Percentiles rank a stretch among this genome's conserved stretches.
phyloP scores from a whole-genome alignment of 805 yeast species.

The Metschnikowia reukaufii region DNA sequence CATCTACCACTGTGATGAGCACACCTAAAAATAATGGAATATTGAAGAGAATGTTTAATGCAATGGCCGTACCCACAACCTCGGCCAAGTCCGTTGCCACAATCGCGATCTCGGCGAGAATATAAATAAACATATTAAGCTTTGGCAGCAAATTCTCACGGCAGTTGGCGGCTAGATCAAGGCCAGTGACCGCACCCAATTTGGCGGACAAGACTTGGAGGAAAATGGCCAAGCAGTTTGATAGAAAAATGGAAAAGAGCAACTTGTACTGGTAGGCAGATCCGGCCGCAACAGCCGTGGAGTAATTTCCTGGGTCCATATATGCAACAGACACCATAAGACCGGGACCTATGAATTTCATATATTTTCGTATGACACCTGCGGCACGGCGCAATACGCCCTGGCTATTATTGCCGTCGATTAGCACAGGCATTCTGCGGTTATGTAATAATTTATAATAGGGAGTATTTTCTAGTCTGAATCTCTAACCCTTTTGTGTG shows the following conservation, averaged over 20 bases:
- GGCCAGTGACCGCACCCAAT: conserved; percentile 91
- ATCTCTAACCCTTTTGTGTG: no score
- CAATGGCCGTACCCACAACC: conserved; percentile 96
- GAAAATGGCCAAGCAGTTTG: conserved; percentile 84
- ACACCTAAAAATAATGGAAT: conserved; percentile 86
- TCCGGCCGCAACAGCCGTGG: conserved; percentile 94
- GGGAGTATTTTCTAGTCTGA: neutral
- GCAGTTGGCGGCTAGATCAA: conserved; percentile 87
- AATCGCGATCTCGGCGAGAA: conserved; percentile 85
- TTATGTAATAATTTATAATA: neutral
- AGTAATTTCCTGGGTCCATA: conserved; percentile 97
- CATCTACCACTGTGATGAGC: conserved; percentile 80
- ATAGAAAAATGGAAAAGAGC: conserved; percentile 71
- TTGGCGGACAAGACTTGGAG: conserved; percentile 83
- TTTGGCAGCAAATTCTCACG: conserved; percentile 66
- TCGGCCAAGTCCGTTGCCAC: conserved; percentile 96
- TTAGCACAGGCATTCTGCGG: conserved; percentile 2
- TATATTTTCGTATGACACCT: conserved; percentile 45
- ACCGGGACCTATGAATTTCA: conserved; percentile 87
- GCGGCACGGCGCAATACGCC: conserved; percentile 10
- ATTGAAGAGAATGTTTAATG: conserved; percentile 77
- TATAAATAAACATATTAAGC: conserved; percentile 61
- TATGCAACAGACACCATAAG: conserved; percentile 92
- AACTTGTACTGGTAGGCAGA: conserved; percentile 79
- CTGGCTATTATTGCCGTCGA: neutral